Base-by-base conservation (phyloP, 139 green algal species). In the Chlamydomonas applanata region DNA sequence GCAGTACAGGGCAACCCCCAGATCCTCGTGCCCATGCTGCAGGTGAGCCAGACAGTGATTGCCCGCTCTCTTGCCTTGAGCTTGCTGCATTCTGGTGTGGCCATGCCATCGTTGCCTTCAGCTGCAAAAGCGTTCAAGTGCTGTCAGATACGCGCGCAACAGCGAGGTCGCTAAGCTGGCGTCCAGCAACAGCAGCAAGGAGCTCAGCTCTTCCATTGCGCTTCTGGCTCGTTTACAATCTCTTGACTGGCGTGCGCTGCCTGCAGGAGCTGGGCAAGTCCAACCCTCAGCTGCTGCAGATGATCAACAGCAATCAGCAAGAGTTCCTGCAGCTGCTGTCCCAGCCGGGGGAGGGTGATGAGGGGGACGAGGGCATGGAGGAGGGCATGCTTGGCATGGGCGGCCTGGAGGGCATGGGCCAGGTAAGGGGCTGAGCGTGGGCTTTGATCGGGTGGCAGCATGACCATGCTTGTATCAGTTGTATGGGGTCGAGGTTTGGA, bases 11-110 rank as follows among this genome's bases (percentile, higher is more conserved):
- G 74, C 54, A 97, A 97, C 83, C 96, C 96, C 0, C 71, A 86
- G 35, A 93, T 98, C 44, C 82, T 98, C 69, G 92, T 96, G 82
- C 95, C 95, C 44, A 98, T 99, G 96, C 90, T 99, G 36, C 82
- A 87, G 84, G 88, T n/a, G n/a, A n/a, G n/a, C n/a, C n/a, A n/a
- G n/a, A n/a, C n/a, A n/a, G n/a, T n/a, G n/a, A n/a, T n/a, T n/a
- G n/a, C n/a, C n/a, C n/a, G n/a, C n/a, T n/a, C n/a, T n/a, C n/a
- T n/a, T n/a, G n/a, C 40, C 11, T 7, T 49, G 40, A 7, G 7
- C 7, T 11, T 49, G 40, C 7, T 49, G 40, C 40, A 49, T 49
- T 7, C 40, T 49, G 7, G 40, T 49, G 11, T 49, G 40, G 40
- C 11, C 40, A 49, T 19, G 40, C 40, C 40, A 49, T n/a, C n/a